These are phyloP conservation scores for Theobroma cacao DNA, from an alignment of 345 rosid species.

Conservation along the genomic window DNA sequence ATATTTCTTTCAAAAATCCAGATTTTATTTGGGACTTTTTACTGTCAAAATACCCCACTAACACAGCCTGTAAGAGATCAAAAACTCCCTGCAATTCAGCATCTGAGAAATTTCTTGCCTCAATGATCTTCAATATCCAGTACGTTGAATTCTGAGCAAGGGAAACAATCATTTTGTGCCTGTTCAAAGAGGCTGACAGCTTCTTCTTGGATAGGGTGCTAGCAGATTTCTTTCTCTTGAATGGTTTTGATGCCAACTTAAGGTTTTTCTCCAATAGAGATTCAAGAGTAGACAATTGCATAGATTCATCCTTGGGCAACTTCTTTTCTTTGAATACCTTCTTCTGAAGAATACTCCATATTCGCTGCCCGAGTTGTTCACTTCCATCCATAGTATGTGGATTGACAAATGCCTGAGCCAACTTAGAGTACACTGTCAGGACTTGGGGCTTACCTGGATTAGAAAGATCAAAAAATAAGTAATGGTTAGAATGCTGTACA, in stretches of 20 bases:
- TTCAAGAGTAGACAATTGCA: constrained; percentile 49
- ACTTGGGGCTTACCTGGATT: constrained; percentile 72
- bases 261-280: constrained; percentile 72
- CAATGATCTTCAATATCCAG: constrained; percentile 81
- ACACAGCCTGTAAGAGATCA: constrained; percentile 44
- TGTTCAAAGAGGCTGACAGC: constrained; percentile 65
- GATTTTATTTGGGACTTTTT: constrained; percentile 76
- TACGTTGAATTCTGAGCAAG: constrained; percentile 74
- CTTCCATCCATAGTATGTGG: constrained; percentile 76
- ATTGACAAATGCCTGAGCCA: constrained; percentile 77
- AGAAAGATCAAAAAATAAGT: constrained; percentile 43
- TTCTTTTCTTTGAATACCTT: constrained; percentile 84
- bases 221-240: constrained; percentile 75
- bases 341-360: constrained; percentile 91
- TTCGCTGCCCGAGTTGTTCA: constrained; percentile 85
- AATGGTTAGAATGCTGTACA: constrained; percentile 39
- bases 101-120: constrained; percentile 53
- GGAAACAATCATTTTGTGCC: constrained; percentile 65
- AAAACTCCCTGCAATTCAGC: constrained; percentile 55
- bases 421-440: constrained; percentile 71
- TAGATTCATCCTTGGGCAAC: constrained; percentile 55
- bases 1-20: constrained; percentile 73
- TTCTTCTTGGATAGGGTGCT: constrained; percentile 61
- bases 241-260: constrained; percentile 84
- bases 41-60: constrained; percentile 64